Evolutionary conservation across 106 monocot species (phyloP).

Genomic region (Xerophyta viscosa): DNA sequence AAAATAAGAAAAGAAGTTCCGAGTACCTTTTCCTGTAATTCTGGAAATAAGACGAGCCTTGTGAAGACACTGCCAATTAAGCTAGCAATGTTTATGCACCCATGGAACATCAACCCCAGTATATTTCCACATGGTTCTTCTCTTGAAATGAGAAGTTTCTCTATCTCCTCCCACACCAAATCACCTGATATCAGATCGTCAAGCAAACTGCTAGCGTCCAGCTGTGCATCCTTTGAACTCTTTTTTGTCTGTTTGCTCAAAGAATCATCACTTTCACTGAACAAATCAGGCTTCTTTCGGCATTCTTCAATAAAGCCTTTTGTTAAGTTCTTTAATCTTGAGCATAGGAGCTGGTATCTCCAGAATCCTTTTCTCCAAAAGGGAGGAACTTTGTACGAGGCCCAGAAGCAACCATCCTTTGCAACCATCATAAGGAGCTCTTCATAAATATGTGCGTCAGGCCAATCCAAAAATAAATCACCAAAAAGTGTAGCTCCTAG

Average conservation of each 20-base stretch:
- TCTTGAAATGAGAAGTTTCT: conserved; percentile 21
- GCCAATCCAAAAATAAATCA: conserved; percentile 54
- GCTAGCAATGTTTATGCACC: conserved; percentile 33
- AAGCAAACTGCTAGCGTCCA: neutral
- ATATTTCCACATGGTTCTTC: conserved; percentile 52
- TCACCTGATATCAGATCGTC: conserved; percentile 12
- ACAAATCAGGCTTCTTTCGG: neutral
- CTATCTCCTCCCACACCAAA: conserved; percentile 13
- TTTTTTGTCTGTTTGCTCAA: neutral
- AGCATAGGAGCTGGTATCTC: conserved; percentile 32
- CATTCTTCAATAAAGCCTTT: conserved; percentile 30
- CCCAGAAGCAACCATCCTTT: conserved; percentile 57
- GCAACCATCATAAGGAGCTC: conserved; percentile 51
- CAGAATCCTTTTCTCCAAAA: conserved; percentile 55
- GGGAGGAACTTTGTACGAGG: conserved; percentile 48
- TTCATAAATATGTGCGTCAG: conserved; percentile 35
- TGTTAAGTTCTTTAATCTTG: conserved; percentile 36
- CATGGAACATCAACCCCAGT: conserved; percentile 66
- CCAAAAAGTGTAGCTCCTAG: conserved; percentile 48
- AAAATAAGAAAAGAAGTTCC: neutral
- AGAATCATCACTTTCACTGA: conserved; percentile 7
- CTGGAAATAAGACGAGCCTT: conserved; percentile 28
- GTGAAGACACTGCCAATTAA: conserved; percentile 45
- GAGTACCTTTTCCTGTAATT: conserved; percentile 53
- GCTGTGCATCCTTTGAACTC: conserved; percentile 1